A percentile compares a stretch with the other conserved stretches of the same genome.
Conservation (phyloP, 192 early-diverging fungal species). For the Coemansia sp. region DNA sequence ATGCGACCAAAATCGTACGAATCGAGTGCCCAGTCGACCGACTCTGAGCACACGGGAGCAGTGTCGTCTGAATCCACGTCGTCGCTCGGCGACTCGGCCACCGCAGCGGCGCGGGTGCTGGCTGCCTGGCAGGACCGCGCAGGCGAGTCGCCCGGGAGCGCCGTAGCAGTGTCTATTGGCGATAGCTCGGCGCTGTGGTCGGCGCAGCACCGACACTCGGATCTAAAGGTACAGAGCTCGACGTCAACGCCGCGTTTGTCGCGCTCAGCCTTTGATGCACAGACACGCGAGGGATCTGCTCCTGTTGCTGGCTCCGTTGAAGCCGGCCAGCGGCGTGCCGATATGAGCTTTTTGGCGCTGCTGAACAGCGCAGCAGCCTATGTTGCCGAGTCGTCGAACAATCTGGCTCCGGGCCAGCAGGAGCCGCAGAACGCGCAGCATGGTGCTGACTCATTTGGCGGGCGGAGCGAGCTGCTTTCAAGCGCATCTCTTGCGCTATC, state of each 20-base stretch:
- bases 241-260: constrained; percentile 28
- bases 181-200: constrained; percentile 14
- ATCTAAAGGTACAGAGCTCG: constrained; percentile 24
- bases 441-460: constrained; percentile 13
- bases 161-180: constrained; percentile 7
- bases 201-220: constrained; percentile 11
- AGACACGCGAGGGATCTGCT: constrained; percentile 35
- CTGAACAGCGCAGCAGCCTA: constrained; percentile 49
- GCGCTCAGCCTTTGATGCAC: constrained; percentile 15
- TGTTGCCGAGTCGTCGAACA: constrained; percentile 40
- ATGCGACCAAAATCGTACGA: constrained; percentile 38
- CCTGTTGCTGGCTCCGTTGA: constrained; percentile 24
- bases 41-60: constrained; percentile 38
- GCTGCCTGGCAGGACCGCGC: constrained; percentile 53
- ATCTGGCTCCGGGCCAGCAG: neutral
- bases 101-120: constrained; percentile 52
- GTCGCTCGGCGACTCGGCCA: constrained; percentile 48
- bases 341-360: constrained; percentile 49
- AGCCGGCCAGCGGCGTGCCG: constrained; percentile 24
- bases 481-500: constrained; percentile 21
- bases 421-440: neutral
- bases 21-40: constrained; percentile 39
- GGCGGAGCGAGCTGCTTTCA: constrained; percentile 31
- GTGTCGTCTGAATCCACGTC: constrained; percentile 34
- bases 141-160: constrained; percentile 10